Evolutionary conservation across 345 rosid genomes (phyloP).

Genomic region (Murraya paniculata): DNA sequence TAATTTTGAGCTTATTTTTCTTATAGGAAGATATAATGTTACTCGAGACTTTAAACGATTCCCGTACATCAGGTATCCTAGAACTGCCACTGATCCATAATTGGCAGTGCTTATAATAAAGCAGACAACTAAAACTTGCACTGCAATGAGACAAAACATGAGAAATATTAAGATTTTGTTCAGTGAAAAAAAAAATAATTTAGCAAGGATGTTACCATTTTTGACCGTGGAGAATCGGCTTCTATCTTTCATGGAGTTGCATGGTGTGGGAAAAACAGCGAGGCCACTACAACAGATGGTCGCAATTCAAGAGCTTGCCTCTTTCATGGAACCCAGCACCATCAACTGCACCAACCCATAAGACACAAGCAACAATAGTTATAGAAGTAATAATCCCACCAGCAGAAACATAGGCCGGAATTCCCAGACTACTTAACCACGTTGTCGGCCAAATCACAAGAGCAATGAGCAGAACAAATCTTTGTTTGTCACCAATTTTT

Average conservation of each 20-base stretch:
- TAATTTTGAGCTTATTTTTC: slow-evolving; percentile 40
- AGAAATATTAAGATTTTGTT: background rate
- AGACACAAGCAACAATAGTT: slow-evolving; percentile 45
- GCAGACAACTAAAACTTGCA: slow-evolving; percentile 53
- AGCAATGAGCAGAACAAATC: slow-evolving; percentile 47
- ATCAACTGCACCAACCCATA: slow-evolving; percentile 55
- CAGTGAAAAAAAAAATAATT: background rate
- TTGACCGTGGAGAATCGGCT: slow-evolving; percentile 56
- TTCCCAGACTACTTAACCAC: slow-evolving; percentile 60
- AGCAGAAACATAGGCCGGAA: slow-evolving; percentile 57
- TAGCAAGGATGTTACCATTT: background rate
- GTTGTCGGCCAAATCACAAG: slow-evolving; percentile 60
- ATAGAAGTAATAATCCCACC: slow-evolving; percentile 61
- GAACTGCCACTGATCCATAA: slow-evolving; percentile 53
- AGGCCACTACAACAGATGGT: slow-evolving; percentile 65
- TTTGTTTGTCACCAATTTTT: slow-evolving; percentile 46
- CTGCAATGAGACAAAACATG: slow-evolving; percentile 24
- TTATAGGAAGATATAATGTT: slow-evolving; percentile 57
- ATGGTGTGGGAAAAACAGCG: slow-evolving; percentile 61
- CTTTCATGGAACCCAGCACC: slow-evolving; percentile 51
- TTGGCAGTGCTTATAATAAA: slow-evolving; percentile 45
- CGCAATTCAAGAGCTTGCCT: slow-evolving; percentile 36
- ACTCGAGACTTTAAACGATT: slow-evolving; percentile 53
- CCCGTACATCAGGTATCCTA: slow-evolving; percentile 71
- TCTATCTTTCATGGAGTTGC: slow-evolving; percentile 68